Conservation (phyloP, 768 basidiomycete species). For the Macrolepiota fuliginosa region DNA sequence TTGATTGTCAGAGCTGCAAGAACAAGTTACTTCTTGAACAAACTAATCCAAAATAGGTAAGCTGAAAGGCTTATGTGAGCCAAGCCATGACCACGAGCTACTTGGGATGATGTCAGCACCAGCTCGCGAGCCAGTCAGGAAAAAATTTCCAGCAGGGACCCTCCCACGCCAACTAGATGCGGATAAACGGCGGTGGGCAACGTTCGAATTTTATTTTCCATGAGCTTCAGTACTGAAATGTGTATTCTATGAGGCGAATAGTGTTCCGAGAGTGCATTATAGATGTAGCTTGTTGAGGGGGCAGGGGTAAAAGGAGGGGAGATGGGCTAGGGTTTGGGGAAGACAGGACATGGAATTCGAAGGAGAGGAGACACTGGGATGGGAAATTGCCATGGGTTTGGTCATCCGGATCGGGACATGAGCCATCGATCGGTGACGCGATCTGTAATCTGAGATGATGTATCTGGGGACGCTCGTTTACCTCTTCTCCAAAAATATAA, state of each 20-base stretch:
- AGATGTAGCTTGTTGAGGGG: background rate
- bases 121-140: constrained; percentile 3
- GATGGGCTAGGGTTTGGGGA: background rate
- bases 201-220: constrained; percentile 3
- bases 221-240: background rate
- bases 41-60: constrained; percentile 7
- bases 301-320: background rate
- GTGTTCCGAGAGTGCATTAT: background rate
- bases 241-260: background rate
- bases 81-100: background rate
- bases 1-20: background rate
- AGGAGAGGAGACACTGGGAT: background rate
- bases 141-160: constrained; percentile 1
- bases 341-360: background rate
- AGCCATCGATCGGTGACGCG: background rate
- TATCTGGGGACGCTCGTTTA: background rate
- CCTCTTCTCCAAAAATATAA: constrained; percentile 9
- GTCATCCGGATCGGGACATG: background rate
- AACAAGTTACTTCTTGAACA: background rate
- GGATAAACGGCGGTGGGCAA: constrained; percentile 8
- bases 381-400: background rate
- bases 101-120: constrained; percentile 7
- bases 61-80: constrained; percentile 10
- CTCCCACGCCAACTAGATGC: constrained; percentile 9
- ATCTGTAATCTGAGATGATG: constrained; percentile 8